phyloP scores from a whole-genome alignment of 2,329 filamentous ascomycete species.

The Hawksworthiomyces lignivorus region DNA sequence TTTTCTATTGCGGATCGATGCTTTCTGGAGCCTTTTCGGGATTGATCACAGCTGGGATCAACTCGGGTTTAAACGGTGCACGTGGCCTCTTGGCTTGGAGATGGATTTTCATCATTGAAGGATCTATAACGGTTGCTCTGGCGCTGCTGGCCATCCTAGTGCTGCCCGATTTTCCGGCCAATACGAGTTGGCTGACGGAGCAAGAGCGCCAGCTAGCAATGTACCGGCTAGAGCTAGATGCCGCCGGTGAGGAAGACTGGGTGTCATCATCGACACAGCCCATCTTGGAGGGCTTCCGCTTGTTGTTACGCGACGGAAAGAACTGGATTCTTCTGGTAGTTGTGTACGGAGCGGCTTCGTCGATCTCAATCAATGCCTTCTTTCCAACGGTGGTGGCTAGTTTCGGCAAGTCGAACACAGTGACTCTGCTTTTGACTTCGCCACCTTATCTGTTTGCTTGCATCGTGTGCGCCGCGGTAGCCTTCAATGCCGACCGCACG shows the following conservation, averaged over 20 bases:
- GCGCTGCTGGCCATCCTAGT: conserved; percentile 51
- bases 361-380: conserved; percentile 57
- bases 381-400: conserved; percentile 61
- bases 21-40: conserved; percentile 67
- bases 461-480: conserved; percentile 55
- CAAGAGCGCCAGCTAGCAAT: conserved; percentile 17
- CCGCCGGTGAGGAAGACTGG: conserved; percentile 19
- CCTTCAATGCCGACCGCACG: conserved; percentile 64
- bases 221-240: conserved; percentile 16
- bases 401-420: conserved; percentile 53
- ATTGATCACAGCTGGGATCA: conserved; percentile 57
- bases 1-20: conserved; percentile 60
- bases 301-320: conserved; percentile 45
- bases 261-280: conserved; percentile 12
- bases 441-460: conserved; percentile 58
- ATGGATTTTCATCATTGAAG: conserved; percentile 66
- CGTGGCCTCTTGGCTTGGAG: conserved; percentile 54
- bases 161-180: conserved; percentile 60
- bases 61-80: conserved; percentile 50
- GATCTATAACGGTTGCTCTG: conserved; percentile 54
- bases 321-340: conserved; percentile 51
- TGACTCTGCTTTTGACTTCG: conserved; percentile 54
- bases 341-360: conserved; percentile 47
- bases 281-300: conserved; percentile 15
- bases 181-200: conserved; percentile 29